phyloP scores from a whole-genome alignment of 148 eudicot species.

The Vaccinium myrtillus region DNA sequence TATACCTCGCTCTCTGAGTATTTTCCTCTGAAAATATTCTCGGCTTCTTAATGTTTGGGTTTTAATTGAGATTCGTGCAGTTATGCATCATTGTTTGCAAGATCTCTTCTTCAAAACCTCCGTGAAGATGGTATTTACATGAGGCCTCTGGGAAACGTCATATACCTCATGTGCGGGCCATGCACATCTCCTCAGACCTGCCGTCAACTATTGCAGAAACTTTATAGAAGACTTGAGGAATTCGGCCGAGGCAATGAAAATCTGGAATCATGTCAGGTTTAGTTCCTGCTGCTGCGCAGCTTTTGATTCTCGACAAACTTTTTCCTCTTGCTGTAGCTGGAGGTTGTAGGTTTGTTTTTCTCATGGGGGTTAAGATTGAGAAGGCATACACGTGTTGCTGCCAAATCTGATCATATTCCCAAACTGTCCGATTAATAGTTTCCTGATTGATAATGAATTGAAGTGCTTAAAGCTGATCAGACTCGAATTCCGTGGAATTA shows the following conservation, averaged over 20 bases:
- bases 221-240: conserved; percentile 64
- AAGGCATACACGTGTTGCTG: neutral
- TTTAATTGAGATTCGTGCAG: conserved; percentile 32
- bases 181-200: conserved; percentile 64
- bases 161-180: conserved; percentile 95
- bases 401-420: neutral
- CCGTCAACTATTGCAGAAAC: conserved; percentile 42
- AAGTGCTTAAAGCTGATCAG: neutral
- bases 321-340: neutral
- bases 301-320: neutral
- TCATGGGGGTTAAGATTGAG: neutral
- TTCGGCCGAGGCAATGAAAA: conserved; percentile 37
- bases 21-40: neutral
- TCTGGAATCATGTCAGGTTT: neutral
- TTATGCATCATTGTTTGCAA: conserved; percentile 72
- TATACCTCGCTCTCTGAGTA: neutral
- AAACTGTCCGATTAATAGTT: neutral
- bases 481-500: neutral
- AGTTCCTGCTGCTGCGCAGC: neutral
- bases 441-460: neutral
- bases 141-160: conserved; percentile 91
- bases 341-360: neutral
- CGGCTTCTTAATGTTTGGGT: neutral
- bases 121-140: conserved; percentile 74
- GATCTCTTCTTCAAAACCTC: conserved; percentile 57